These are phyloP conservation scores for Noccaea bulbosa DNA, from an alignment of 345 rosid genomes.

Conservation along the genomic window DNA sequence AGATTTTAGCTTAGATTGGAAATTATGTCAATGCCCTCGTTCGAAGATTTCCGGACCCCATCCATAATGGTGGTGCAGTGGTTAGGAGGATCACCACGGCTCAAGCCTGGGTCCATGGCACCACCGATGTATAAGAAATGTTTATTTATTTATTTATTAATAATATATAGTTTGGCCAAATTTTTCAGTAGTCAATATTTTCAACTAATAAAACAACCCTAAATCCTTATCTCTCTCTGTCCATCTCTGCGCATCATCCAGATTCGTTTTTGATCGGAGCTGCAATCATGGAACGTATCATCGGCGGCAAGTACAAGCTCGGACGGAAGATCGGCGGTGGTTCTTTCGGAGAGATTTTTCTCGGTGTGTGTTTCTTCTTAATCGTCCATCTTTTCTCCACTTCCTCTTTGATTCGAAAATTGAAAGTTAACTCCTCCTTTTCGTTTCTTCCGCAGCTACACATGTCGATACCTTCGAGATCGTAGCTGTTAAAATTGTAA, in stretches of 20 bases:
- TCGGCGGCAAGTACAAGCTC: conserved; percentile 89
- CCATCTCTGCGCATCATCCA: conserved; percentile 3
- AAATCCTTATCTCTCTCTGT: not conserved
- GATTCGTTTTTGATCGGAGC: conserved; percentile 13
- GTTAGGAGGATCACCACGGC: not conserved
- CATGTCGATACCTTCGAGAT: conserved; percentile 88
- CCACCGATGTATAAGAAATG: not conserved
- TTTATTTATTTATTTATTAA: not conserved
- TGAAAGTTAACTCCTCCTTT: not conserved
- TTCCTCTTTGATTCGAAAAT: not conserved
- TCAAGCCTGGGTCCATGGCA: conserved; percentile 35
- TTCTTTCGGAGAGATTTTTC: conserved; percentile 92
- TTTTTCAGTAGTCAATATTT: not conserved
- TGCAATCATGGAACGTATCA: conserved; percentile 65
- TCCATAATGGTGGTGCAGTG: conserved; percentile 1
- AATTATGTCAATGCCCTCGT: conserved; percentile 1
- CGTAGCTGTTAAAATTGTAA: conserved; percentile 93
- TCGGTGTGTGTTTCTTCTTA: conserved; percentile 54
- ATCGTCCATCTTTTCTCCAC: not conserved
- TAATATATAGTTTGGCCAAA: not conserved
- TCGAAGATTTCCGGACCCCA: not conserved
- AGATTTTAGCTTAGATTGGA: not conserved
- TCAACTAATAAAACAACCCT: not conserved
- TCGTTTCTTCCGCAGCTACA: conserved; percentile 61
- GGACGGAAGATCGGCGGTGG: conserved; percentile 96